Conservation (phyloP, 441 rosid genomes). For the Corymbia citriodora region DNA sequence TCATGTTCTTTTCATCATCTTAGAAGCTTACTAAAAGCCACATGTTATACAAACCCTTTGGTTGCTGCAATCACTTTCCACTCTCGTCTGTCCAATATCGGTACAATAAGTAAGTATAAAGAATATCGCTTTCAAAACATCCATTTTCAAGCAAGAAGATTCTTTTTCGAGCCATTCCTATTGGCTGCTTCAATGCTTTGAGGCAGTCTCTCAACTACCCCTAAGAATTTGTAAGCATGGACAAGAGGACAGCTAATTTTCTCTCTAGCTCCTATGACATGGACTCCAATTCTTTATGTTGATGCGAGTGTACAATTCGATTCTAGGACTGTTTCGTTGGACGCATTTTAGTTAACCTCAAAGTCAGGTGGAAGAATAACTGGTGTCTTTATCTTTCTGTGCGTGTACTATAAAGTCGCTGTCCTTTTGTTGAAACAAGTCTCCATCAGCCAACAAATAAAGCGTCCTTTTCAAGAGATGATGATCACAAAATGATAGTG, state of each 20-base stretch:
- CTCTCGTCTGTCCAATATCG: not conserved
- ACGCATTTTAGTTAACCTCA: not conserved
- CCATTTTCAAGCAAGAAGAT: not conserved
- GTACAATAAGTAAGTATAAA: not conserved
- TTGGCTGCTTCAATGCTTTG: not conserved
- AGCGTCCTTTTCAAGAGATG: conserved; percentile 40
- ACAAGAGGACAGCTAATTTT: not conserved
- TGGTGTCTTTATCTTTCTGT: not conserved
- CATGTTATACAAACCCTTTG: not conserved
- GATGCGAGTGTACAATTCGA: not conserved
- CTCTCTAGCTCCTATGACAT: not conserved
- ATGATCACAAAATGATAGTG: conserved; percentile 35
- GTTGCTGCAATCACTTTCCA: accelerated
- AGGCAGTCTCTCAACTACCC: not conserved
- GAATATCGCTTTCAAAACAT: not conserved
- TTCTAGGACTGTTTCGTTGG: not conserved
- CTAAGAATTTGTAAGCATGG: not conserved
- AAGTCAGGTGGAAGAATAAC: not conserved
- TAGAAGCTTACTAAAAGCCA: not conserved
- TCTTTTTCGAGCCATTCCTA: not conserved
- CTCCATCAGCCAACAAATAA: conserved; percentile 24
- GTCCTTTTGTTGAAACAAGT: not conserved
- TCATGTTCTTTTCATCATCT: accelerated
- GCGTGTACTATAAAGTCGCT: not conserved
- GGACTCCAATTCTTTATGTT: not conserved